Base-by-base conservation (phyloP, 2,329 filamentous ascomycete species). In the Davidsoniella australis region DNA sequence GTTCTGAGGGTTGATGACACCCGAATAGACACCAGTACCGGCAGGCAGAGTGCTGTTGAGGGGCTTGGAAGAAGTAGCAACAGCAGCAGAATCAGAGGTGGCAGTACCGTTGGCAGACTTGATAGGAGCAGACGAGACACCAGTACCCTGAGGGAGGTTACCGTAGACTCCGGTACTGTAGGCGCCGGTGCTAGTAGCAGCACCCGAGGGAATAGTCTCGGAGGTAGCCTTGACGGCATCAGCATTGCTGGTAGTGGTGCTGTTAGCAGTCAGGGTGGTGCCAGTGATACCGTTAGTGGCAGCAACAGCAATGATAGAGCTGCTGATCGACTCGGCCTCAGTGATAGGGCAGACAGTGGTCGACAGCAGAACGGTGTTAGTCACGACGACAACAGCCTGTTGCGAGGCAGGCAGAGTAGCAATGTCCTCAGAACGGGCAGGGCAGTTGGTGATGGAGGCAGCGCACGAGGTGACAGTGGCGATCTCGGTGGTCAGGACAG, bases 401-500 rank as follows among this genome's bases (percentile, higher is more conserved):
- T 64, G 60, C 12, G 58, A 55, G 54, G 62, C 61, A 52, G 65
- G 63, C 6, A 48, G 39, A 33, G 38, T 29, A 18, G 46, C 46
- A 48, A 63, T 57, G 46, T 56, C 62, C 26, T 62, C 59, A 49
- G 48, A 46, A 23, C 54, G 54, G 53, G 61, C 61, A 49, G 66
- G 66, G 63, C 75, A 78, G 73, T 76, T 64, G 61, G 73, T 75
- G 59, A 75, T 67, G 50, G 68, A 71, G 50, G 74, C 64, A 54
- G 66, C 71, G 60, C 74, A 78, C 50, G 71, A 75, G 57, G 68
- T 76, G 63, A 77, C 66, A 61, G 74, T 78, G 54, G 70, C 64
- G 56, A 74, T 63, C 59, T 72, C 63, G 53, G 72, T 76, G 59
- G 67, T 63, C 66, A 70, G 67, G 64, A 76, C 66, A 55, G 72